phyloP scores from a whole-genome alignment of 192 early-diverging fungal genomes.

The Coemansia javaensis region DNA sequence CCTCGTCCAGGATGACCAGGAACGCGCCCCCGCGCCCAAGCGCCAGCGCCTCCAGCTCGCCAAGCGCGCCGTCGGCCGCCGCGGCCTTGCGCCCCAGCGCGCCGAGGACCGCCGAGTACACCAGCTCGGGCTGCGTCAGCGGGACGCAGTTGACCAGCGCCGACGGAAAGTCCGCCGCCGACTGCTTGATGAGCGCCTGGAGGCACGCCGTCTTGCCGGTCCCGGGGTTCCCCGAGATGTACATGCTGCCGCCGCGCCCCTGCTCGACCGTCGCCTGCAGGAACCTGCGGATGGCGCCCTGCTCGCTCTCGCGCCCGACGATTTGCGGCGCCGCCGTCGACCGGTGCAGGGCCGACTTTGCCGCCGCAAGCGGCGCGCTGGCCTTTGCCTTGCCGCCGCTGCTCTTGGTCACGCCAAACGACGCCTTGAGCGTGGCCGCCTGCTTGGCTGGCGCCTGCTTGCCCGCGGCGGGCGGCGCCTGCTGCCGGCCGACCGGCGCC shows the following conservation, averaged over 20 bases:
- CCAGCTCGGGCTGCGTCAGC: conserved; percentile 60
- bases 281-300: conserved; percentile 28
- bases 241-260: conserved; percentile 58
- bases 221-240: conserved; percentile 87
- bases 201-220: conserved; percentile 93
- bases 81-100: conserved; percentile 32
- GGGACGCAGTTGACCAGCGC: conserved; percentile 85
- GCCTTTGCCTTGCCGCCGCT: conserved; percentile 8
- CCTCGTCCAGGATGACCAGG: conserved; percentile 85
- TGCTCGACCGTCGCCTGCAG: conserved; percentile 27
- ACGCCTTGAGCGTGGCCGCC: conserved; percentile 20
- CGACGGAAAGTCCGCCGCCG: conserved; percentile 24
- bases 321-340: conserved; percentile 48
- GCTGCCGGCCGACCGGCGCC: conserved; percentile 20
- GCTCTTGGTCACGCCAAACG: conserved; percentile 13
- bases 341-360: conserved; percentile 31
- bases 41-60: conserved; percentile 53
- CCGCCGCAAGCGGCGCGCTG: conserved; percentile 23
- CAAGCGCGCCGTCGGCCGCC: conserved; percentile 46
- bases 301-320: conserved; percentile 40
- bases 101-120: conserved; percentile 63
- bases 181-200: conserved; percentile 53
- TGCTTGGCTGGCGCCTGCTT: conserved; percentile 7
- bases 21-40: conserved; percentile 49
- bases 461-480: not conserved